phyloP scores from a whole-genome alignment of 2,329 filamentous ascomycete species.

The Microdochium trichocladiopsis region DNA sequence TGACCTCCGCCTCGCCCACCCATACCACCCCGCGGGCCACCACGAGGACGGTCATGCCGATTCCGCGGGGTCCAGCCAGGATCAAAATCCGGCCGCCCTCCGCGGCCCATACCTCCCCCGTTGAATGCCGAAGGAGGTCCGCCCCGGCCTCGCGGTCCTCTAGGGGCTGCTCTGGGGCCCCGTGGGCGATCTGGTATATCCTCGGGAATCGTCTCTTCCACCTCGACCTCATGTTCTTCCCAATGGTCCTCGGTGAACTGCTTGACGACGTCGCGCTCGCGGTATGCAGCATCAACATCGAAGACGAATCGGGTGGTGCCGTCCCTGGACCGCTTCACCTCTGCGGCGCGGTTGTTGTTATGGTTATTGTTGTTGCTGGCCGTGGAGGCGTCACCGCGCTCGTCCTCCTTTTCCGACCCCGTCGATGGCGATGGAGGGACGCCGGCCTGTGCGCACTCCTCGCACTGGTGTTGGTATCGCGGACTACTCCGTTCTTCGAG shows the following conservation, averaged over 20 bases:
- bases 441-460: slow-evolving; percentile 36
- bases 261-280: slow-evolving; percentile 62
- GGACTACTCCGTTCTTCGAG: slow-evolving; percentile 56
- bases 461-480: slow-evolving; percentile 57
- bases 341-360: neutral
- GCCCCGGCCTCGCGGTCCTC: slow-evolving; percentile 3
- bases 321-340: slow-evolving; percentile 39
- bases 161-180: slow-evolving; percentile 14
- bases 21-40: neutral
- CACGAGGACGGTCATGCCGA: neutral
- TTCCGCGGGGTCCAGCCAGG: slow-evolving; percentile 1
- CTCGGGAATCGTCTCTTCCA: slow-evolving; percentile 54
- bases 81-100: slow-evolving; percentile 2
- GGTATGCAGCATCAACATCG: slow-evolving; percentile 65
- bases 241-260: slow-evolving; percentile 67
- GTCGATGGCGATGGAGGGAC: slow-evolving; percentile 24
- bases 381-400: slow-evolving; percentile 3
- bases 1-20: neutral
- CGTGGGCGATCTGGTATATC: slow-evolving; percentile 15
- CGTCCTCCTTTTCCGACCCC: slow-evolving; percentile 13
- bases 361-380: slow-evolving; percentile 24
- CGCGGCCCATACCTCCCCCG: slow-evolving; percentile 3
- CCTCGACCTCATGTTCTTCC: slow-evolving; percentile 71
- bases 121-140: slow-evolving; percentile 1
- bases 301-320: slow-evolving; percentile 88